Evolutionary conservation across 441 rosid genomes (phyloP).

Genomic region (Populus trichocarpa): DNA sequence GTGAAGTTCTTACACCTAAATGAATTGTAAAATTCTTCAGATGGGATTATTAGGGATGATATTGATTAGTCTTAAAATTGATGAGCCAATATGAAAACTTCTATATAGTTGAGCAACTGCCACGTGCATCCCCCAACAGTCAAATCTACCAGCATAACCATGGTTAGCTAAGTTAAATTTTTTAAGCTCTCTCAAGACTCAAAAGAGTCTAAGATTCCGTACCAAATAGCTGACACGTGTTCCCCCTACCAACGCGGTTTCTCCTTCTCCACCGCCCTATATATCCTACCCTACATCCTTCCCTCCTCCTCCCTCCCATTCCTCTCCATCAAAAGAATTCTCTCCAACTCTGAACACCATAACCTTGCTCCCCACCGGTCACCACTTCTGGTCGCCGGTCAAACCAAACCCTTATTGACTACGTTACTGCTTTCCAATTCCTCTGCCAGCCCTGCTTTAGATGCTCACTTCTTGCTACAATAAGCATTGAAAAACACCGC

Average conservation of each 20-base stretch:
- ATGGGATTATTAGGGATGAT: not conserved
- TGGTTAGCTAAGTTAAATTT: slow-evolving; percentile 2
- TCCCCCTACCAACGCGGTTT: slow-evolving; percentile 57
- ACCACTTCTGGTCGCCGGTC: not conserved
- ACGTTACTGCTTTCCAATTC: not conserved
- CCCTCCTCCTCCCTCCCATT: not conserved
- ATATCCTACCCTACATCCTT: slow-evolving; percentile 11
- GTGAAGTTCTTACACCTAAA: not conserved
- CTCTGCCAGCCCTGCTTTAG: not conserved
- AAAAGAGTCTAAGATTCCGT: slow-evolving; percentile 14
- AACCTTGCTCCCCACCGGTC: not conserved
- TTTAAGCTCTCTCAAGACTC: not conserved
- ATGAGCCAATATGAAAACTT: not conserved
- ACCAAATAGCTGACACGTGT: slow-evolving; percentile 64
- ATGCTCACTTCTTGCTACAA: not conserved
- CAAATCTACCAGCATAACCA: slow-evolving; percentile 10
- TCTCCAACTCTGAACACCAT: not conserved
- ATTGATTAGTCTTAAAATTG: not conserved
- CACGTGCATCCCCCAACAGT: not conserved
- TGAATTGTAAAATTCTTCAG: not conserved
- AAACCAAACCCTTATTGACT: not conserved
- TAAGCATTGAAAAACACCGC: not conserved
- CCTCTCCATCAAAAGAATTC: not conserved
- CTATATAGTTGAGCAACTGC: not conserved
- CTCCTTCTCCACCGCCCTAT: slow-evolving; percentile 53